Base-by-base conservation (phyloP, 208 protist genomes). In the Leishmania lainsoni region DNA sequence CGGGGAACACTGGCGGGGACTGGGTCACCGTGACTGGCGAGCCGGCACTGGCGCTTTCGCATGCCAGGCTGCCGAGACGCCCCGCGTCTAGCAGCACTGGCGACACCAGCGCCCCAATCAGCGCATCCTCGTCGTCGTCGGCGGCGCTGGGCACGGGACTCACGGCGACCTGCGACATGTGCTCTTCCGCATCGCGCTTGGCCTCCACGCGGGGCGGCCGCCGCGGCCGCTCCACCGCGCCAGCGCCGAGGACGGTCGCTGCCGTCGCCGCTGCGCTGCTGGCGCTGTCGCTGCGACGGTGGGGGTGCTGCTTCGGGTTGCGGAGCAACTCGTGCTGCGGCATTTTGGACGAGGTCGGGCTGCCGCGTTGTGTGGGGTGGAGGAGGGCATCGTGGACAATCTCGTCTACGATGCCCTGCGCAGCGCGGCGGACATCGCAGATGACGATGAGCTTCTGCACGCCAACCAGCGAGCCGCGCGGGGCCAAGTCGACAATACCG, bases 371-470 rank as follows among this genome's bases (percentile, higher is more conserved):
- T 32, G 82, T 54, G 56, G 70, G 71, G 59, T 78, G 78, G 76
- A 52, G 75, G 82, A 79, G 74, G 56, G 83, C 66, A 66, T 80
- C 79, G n/a, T 45, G 35, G 35, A 80, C 54, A 17, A 81, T 75
- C 32, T 81, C 74, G 56, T 70, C 68, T 2, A 85, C 77, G 48
- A 81, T 77, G 56, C 81, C 72, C 77, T 85, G 77, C 72, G 72
- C 83, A 39, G 74, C 71, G 52, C 72, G 59, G 39, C 68, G 75
- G 35, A 58, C 74, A 48, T 89, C 86, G 59, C 79, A 86, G 76
- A 89, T 86, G 58, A 86, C 79, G 61, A 86, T 89, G 35, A 89
- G 74, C 75, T 84, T 86, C 79, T 68, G 10, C 39, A 86, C 86
- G 20, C 76, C 86, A 20, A 68, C 61, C 17, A 87, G 83, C 12